These are phyloP conservation scores for Zizania latifolia DNA, from an alignment of 176 grass and related monocot genomes.

Conservation along the genomic window DNA sequence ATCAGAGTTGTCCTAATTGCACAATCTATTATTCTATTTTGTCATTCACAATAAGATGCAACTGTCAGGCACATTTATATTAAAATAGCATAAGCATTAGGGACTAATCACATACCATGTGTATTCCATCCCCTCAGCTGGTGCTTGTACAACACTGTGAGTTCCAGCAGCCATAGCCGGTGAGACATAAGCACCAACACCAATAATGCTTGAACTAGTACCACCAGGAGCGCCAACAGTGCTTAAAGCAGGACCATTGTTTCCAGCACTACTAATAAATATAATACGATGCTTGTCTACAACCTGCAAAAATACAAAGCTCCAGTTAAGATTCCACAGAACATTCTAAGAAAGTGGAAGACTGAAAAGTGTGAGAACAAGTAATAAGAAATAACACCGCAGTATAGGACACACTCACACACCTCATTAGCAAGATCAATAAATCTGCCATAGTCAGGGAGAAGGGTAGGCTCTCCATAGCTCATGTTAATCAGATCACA, in stretches of 20 bases:
- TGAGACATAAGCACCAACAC: conserved; percentile 96
- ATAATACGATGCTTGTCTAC: conserved; percentile 89
- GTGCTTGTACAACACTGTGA: conserved; percentile 83
- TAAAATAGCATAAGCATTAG: not conserved
- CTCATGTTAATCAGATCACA: conserved; percentile 99
- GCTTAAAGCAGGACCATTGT: conserved; percentile 79
- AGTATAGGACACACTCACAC: conserved; percentile 26
- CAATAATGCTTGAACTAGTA: conserved; percentile 92
- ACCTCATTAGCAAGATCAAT: conserved; percentile 98
- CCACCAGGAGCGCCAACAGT: conserved; percentile 97
- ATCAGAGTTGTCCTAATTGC: not conserved
- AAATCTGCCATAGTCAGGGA: conserved; percentile 96
- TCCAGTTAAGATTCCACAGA: conserved; percentile 24
- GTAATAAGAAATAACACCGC: conserved; percentile 18
- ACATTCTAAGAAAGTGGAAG: conserved; percentile 11
- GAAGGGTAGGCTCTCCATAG: conserved; percentile 87
- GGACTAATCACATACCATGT: conserved; percentile 63
- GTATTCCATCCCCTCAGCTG: conserved; percentile 84
- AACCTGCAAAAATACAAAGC: conserved; percentile 51
- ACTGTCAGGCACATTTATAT: not conserved
- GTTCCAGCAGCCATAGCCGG: conserved; percentile 97
- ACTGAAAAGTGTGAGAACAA: too few species aligned
- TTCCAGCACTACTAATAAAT: conserved; percentile 96
- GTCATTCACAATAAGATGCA: not conserved
- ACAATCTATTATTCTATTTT: not conserved